Base-by-base conservation (phyloP, 73 alveolate species). In the Paramecium tetraurelia region DNA sequence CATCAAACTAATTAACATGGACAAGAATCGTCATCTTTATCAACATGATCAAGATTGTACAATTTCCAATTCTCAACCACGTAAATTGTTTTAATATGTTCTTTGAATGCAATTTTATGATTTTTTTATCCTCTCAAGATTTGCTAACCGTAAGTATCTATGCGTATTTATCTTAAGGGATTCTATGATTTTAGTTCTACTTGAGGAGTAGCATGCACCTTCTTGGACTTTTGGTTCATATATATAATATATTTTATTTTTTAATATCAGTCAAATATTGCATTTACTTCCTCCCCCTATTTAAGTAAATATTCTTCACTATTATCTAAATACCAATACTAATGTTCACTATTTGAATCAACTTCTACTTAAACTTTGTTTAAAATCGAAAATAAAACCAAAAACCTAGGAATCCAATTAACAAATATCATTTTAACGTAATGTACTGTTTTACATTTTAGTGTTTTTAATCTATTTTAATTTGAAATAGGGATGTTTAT, bases 41-140 rank as follows among this genome's bases (percentile, higher is more conserved):
- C 90, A 5, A 18, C 43, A 14, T 80, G 46, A 48, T 80, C 90
- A 44, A 80, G 48, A 80, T 80, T 80, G 57, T 80, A 80, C 36
- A 80, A 18, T 80, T 80, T 80, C 90, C 90, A 80, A 24, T 80
- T 80, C 90, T 80, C 90, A 14, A 80, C 77, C 0, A 80, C 20
- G 24, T 80, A 50, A 18, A 80, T 48, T 11, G 90, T 80, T 24
- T 80, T 21, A 0, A 80, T 48, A 33, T 80, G 46, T 24, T 40
- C 75, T 20, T 48, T 80, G 72, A 80, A 80, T 31, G 70, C 50
- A 18, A 80, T 46, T 41, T 35, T 33, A 80, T 80, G 90, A 20
- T 27, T 48, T 63, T 80, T 80, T 18, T 48, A 31, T 22, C 90
- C 90, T 18, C 24, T 80, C 44, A 44, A 21, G 7, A 80, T 80